phyloP scores from a whole-genome alignment of 2,329 filamentous ascomycete genomes.

The Colletotrichum limetticola region DNA sequence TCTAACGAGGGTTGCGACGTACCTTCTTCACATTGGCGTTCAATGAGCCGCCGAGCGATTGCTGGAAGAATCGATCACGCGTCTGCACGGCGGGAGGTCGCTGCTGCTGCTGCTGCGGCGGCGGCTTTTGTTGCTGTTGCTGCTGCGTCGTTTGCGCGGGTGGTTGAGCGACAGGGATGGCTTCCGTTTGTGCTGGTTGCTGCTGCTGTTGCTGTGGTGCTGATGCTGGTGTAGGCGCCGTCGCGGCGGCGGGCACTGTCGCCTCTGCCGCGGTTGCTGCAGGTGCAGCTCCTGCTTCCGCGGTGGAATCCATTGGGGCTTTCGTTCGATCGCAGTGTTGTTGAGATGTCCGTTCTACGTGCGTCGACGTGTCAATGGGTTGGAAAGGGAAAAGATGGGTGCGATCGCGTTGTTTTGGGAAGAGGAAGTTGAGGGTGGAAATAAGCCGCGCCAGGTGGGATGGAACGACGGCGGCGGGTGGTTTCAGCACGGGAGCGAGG shows the following conservation, averaged over 20 bases:
- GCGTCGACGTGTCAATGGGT: neutral
- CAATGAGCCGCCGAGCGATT: conserved; percentile 74
- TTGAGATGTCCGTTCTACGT: neutral
- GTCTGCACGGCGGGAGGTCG: conserved; percentile 39
- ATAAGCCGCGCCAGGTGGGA: conserved; percentile 26
- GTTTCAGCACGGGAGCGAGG: conserved; percentile 32
- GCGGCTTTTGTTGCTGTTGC: conserved; percentile 12
- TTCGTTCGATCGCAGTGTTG: conserved; percentile 7
- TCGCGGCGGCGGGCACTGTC: conserved; percentile 11
- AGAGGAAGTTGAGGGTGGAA: neutral
- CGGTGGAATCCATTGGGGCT: conserved; percentile 27
- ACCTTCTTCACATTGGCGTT: conserved; percentile 78
- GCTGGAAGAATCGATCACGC: conserved; percentile 67
- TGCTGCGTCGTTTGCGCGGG: conserved; percentile 32
- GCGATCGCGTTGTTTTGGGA: neutral
- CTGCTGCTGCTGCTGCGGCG: conserved; percentile 26
- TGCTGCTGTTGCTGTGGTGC: conserved; percentile 15
- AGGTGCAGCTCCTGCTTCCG: conserved; percentile 23
- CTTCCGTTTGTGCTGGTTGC: conserved; percentile 11
- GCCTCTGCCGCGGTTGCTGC: conserved; percentile 19
- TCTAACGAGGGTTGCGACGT: conserved; percentile 41
- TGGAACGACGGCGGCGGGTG: conserved; percentile 22
- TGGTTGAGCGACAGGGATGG: conserved; percentile 17
- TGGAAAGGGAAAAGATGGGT: neutral
- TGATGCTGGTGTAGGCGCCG: neutral